Evolutionary conservation across 305 asterid genomes (phyloP).

Genomic region (Lippia alba): DNA sequence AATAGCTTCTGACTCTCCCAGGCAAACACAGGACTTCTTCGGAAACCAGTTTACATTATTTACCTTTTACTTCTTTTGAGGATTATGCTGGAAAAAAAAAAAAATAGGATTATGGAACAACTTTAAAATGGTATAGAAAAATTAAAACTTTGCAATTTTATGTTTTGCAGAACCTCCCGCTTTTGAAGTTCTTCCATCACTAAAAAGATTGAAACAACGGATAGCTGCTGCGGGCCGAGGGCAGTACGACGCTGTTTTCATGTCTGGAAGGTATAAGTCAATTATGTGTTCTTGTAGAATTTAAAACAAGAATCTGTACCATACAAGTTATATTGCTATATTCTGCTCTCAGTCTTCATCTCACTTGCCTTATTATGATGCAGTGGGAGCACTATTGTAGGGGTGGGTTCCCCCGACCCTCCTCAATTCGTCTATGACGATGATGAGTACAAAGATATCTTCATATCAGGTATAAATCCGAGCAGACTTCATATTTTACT

Average conservation of each 20-base stretch:
- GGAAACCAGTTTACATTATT: too few species aligned
- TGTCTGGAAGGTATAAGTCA: conserved; percentile 84
- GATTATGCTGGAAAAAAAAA: too few species aligned
- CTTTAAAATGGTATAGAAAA: too few species aligned
- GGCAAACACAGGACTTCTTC: too few species aligned
- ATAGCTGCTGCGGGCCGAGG: conserved; percentile 83
- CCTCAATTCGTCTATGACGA: conserved; percentile 88
- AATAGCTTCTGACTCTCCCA: too few species aligned
- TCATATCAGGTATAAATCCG: conserved; percentile 66
- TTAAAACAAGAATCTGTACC: neutral
- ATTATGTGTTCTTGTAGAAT: neutral
- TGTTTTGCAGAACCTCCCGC: conserved; percentile 77
- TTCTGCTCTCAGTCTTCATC: neutral
- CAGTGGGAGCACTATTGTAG: conserved; percentile 93
- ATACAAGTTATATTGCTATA: neutral
- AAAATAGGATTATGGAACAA: too few species aligned
- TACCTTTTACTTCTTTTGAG: too few species aligned
- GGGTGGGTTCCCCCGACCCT: conserved; percentile 94
- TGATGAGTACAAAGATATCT: conserved; percentile 82
- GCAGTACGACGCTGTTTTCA: conserved; percentile 83
- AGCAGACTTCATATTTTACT: too few species aligned
- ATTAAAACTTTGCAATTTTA: neutral
- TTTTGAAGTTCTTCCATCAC: conserved; percentile 89
- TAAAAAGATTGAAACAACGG: conserved; percentile 82
- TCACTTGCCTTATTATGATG: conserved; percentile 13